Conservation (phyloP, 768 basidiomycete genomes). For the Daedaleopsis sinensis region DNA sequence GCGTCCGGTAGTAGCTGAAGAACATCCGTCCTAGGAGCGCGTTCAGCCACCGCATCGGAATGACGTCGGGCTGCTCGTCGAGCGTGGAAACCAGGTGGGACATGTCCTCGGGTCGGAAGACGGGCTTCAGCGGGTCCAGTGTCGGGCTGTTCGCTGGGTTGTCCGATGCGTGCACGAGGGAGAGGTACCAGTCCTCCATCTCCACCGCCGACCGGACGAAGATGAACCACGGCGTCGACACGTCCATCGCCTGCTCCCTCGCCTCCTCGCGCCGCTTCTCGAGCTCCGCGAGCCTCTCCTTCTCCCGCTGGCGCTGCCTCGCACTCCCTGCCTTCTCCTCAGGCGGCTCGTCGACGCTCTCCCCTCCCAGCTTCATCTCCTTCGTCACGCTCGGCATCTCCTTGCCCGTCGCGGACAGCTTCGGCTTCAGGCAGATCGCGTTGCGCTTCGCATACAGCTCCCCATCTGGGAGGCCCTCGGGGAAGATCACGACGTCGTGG, state of each 20-base stretch:
- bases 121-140: conserved; percentile 57
- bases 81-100: conserved; percentile 77
- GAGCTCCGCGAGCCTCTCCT: conserved; percentile 36
- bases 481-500: conserved; percentile 76
- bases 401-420: conserved; percentile 36
- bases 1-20: conserved; percentile 88
- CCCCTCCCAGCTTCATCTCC: conserved; percentile 48
- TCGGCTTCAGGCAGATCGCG: conserved; percentile 77
- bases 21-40: conserved; percentile 91
- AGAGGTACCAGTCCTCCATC: conserved; percentile 97
- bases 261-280: conserved; percentile 39
- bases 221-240: conserved; percentile 85
- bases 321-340: conserved; percentile 45
- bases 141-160: conserved; percentile 64
- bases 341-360: conserved; percentile 34
- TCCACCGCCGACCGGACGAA: conserved; percentile 86
- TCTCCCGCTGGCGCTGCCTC: conserved; percentile 47
- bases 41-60: conserved; percentile 97
- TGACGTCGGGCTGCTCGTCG: conserved; percentile 93
- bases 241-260: conserved; percentile 52
- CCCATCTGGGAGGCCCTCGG: conserved; percentile 76
- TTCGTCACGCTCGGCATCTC: conserved; percentile 53
- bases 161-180: conserved; percentile 75
- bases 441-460: conserved; percentile 92
- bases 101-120: conserved; percentile 85